Evolutionary conservation across 2,329 filamentous ascomycete species (phyloP), one percentile per base, ranked within the genome.

Genomic region (Fusarium sp.): DNA sequence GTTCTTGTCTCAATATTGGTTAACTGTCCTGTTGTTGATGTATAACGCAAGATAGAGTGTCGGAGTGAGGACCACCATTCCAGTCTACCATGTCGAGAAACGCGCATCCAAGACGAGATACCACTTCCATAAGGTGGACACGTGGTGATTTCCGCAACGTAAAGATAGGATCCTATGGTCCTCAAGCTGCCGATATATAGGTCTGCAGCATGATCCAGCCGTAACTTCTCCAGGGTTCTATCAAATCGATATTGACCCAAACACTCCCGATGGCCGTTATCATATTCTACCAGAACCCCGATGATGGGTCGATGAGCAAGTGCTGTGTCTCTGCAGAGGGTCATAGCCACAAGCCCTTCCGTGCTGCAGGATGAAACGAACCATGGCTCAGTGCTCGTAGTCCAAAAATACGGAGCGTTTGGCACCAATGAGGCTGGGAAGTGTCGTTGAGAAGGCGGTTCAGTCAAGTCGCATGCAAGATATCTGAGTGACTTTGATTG

Each of bases 211-310:
- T 47, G 6, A 47, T 47, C 6, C 4, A 47, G 44, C 1, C 9
- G 9, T 6, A 47, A 5, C 4, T 28, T 15, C 8, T 11, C 18
- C 7, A 47, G 9, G 4, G 18, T 7, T 6, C 44, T 47, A 15
- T 47, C 26, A 15, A 3, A 47, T 28, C 44, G 24, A 3, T 22
- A 47, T 15, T 47, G 44, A 3, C 44, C 44, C 26, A 47, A 7
- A 28, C 44, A 47, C 1, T 47, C 44, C 44, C 44, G 18, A 13
- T 28, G 26, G 15, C 18, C 44, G 26, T 1, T 5, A 5, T 47
- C 26, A 4, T 47, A 28, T 0, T 47, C 18, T 47, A 47, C 1
- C 18, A 28, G 7, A 11, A 22, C 0, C 0, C 44, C 26, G 0
- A 47, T 47, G 9, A 47, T 28, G 4, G 44, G 44, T 3, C 44